A percentile compares a stretch with the other conserved stretches of the same genome.
Conservation (phyloP, 2,329 filamentous ascomycete genomes). For the Phyllachora maydis region DNA sequence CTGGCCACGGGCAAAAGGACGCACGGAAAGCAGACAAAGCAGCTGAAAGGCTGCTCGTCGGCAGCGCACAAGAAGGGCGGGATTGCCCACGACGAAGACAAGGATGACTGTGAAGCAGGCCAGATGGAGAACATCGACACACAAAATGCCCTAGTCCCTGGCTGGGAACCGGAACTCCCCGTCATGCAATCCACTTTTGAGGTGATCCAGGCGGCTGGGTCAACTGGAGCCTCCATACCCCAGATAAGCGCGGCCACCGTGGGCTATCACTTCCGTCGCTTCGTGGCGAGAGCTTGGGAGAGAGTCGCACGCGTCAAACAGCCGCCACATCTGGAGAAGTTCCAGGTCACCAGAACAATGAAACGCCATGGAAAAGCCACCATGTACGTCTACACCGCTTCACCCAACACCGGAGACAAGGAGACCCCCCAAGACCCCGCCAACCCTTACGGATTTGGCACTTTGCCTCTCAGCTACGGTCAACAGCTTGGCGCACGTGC, state of each 20-base stretch:
- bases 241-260: slow-evolving; percentile 14
- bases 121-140: too few species aligned
- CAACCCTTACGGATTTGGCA: slow-evolving; percentile 5
- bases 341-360: slow-evolving; percentile 16
- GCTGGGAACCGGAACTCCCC: slow-evolving; percentile 14
- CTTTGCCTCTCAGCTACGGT: too few species aligned
- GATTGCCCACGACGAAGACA: slow-evolving; percentile 1
- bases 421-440: not conserved
- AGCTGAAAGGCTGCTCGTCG: too few species aligned
- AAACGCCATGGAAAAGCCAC: slow-evolving; percentile 17
- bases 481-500: too few species aligned
- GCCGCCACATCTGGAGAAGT: slow-evolving; percentile 16
- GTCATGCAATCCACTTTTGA: slow-evolving; percentile 15
- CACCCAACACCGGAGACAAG: not conserved
- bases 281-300: slow-evolving; percentile 12
- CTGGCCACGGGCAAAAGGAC: slow-evolving; percentile 25
- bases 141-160: too few species aligned
- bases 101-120: too few species aligned
- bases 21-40: too few species aligned
- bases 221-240: slow-evolving; percentile 13
- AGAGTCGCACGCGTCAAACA: slow-evolving; percentile 14
- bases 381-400: slow-evolving; percentile 17
- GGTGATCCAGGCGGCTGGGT: slow-evolving; percentile 11
- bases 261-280: slow-evolving; percentile 14
- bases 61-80: slow-evolving; percentile 6